phyloP scores from a whole-genome alignment of 139 green algal genomes.

The Tetraselmis striata region DNA sequence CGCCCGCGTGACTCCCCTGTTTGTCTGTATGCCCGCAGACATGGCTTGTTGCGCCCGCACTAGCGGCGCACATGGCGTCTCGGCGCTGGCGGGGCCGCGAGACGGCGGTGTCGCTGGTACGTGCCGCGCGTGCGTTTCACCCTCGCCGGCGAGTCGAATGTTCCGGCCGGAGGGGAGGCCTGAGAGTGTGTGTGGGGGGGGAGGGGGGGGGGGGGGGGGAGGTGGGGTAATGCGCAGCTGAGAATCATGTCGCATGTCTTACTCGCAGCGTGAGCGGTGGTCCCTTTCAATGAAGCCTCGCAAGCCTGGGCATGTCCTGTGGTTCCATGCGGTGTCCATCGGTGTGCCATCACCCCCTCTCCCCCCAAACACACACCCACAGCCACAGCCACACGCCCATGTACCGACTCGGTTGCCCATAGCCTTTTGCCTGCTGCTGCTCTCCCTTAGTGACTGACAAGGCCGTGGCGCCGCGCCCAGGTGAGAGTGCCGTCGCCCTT shows the following conservation, averaged over 20 bases:
- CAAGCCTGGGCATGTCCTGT: neutral
- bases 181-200: too few species aligned
- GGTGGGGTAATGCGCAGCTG: too few species aligned
- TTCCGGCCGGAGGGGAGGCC: too few species aligned
- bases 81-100: neutral
- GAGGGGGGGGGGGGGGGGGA: too few species aligned
- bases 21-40: too few species aligned
- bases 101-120: neutral
- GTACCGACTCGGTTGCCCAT: too few species aligned
- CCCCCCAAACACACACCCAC: neutral
- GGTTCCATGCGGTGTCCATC: neutral
- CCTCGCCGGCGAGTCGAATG: too few species aligned
- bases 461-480: slow-evolving; percentile 5
- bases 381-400: too few species aligned
- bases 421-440: too few species aligned
- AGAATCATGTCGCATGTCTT: too few species aligned
- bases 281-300: neutral
- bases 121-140: too few species aligned
- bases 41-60: neutral
- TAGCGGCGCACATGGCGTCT: neutral
- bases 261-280: neutral
- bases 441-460: neutral
- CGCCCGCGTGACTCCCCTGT: too few species aligned
- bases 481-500: slow-evolving; percentile 28
- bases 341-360: neutral